These are phyloP conservation scores for Starmera stellimalicola DNA, from an alignment of 1,139 yeast genomes.

Conservation along the genomic window DNA sequence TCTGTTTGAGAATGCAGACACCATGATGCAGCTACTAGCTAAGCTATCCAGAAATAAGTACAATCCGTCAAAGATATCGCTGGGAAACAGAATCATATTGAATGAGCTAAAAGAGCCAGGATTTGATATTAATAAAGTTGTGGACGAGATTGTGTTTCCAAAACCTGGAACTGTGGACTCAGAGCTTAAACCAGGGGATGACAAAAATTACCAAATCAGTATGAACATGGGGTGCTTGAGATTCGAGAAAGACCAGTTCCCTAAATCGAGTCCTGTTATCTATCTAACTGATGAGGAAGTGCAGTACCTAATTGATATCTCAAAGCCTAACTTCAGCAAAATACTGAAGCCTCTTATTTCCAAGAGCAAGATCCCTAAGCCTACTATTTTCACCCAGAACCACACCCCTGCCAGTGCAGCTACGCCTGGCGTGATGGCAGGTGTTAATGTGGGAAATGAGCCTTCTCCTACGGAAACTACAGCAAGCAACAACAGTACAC, in stretches of 20 bases:
- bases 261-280: conserved; percentile 10
- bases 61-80: conserved; percentile 12
- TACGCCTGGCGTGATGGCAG: too few species aligned
- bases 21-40: conserved; percentile 10
- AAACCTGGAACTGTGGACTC: not conserved
- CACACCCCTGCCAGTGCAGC: too few species aligned
- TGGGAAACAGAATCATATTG: conserved; percentile 9
- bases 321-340: conserved; percentile 8
- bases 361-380: not conserved
- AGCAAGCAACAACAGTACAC: too few species aligned
- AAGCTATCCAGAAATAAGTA: conserved; percentile 8
- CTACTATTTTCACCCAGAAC: not conserved
- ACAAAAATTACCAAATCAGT: not conserved
- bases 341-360: conserved; percentile 12
- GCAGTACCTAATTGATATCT: conserved; percentile 6
- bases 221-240: conserved; percentile 1
- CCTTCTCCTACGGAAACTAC: too few species aligned
- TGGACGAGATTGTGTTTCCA: conserved; percentile 2
- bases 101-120: conserved; percentile 11
- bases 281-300: conserved; percentile 11
- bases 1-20: conserved; percentile 9
- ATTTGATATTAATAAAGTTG: conserved; percentile 11
- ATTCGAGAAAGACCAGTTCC: conserved; percentile 14
- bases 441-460: too few species aligned
- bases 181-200: conserved; percentile 1